Evolutionary conservation across 495 filamentous ascomycete genomes (phyloP).

Genomic region (Margaritispora aquatica): DNA sequence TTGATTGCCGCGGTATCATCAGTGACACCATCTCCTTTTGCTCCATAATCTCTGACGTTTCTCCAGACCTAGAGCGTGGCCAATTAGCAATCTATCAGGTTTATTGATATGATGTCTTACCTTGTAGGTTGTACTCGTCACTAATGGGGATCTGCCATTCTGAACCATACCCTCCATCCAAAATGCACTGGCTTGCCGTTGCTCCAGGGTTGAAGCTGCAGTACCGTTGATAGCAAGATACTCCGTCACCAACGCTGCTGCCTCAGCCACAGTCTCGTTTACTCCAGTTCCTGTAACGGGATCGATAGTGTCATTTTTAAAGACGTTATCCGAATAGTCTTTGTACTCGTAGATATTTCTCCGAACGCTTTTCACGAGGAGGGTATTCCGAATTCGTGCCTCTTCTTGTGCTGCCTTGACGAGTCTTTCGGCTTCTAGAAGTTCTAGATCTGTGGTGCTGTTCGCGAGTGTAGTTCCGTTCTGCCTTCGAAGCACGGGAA

Average conservation of each 20-base stretch:
- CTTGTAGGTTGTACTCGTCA: background rate
- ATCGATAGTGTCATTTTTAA: background rate
- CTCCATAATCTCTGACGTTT: conserved; percentile 19
- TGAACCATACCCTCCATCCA: background rate
- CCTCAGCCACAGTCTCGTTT: background rate
- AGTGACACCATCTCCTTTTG: background rate
- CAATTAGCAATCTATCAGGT: no score
- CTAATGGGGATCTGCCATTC: background rate
- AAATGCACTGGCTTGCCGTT: background rate
- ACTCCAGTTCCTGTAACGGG: background rate
- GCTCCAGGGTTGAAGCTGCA: background rate
- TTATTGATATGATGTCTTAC: background rate
- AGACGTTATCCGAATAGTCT: background rate
- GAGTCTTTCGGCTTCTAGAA: no score
- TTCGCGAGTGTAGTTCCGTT: no score
- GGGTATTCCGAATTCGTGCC: background rate
- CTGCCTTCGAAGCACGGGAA: no score
- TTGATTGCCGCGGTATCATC: conserved; percentile 52
- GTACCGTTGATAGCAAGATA: background rate
- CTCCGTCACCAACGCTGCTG: background rate
- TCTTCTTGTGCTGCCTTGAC: background rate
- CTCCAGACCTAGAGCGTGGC: no score
- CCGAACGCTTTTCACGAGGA: background rate
- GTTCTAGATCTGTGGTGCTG: no score
- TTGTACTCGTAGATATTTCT: background rate